Base-by-base conservation (phyloP, 148 eudicot genomes). In the Chenopodium quinoa region DNA sequence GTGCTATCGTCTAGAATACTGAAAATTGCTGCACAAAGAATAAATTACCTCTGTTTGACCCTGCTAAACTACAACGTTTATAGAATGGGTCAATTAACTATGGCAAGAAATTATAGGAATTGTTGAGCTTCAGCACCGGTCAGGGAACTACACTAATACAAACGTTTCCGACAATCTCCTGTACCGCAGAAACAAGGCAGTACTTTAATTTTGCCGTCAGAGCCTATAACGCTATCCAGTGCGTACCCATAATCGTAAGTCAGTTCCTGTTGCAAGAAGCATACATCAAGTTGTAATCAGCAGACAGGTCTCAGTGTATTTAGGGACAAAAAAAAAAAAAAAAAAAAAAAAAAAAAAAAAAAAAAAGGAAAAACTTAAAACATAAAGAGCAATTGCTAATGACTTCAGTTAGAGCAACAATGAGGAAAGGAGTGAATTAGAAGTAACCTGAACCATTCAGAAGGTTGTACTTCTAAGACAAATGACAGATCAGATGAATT, bases 221-320 rank as follows among this genome's bases (percentile, higher is more conserved):
- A 84, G 66, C 91, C 98, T 52, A 80, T 27, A 7, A 94, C 94
- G 68, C 98, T 94, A 74, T 90, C 92, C 9, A 94, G 86, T 29
- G 86, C 89, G 77, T 91, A 94, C 0, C 90, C 98, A 75, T 94
- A 94, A 77, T 94, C 98, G 67, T 94, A 94, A 0, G 91, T 87
- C 44, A 94, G 94, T 82, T 94, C 98, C 98, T 94, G 83, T 76
- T 64, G 31, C 76, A 73, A 23, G 14, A n/a, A 23, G 27, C 13
- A 16, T 8, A 44, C 67, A 44, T 73, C 71, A 76, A 23, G 9
- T 32, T 73, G 64, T 11, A 27, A 56, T 72, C 70, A 46, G 22
- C 5, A 7, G 27, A 27, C 27, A 34, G 73, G 47, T 8, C 9
- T 16, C 73, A 17, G 47, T 0, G n/a, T 3, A 58, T 16, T 10